Conservation (phyloP, 345 rosid species). For the Salix caprea region DNA sequence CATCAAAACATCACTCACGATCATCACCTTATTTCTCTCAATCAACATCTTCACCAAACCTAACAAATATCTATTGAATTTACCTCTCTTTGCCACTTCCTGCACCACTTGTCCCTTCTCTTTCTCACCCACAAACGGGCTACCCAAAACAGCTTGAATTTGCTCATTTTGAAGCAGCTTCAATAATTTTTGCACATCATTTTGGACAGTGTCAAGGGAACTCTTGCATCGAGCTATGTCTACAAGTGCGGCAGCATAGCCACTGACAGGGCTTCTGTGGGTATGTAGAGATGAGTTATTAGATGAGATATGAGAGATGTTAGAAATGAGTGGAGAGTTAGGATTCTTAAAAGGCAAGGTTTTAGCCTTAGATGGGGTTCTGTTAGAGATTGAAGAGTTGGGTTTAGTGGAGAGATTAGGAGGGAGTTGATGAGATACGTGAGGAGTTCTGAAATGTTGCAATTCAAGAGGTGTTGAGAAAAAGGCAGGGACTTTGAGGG, state of each 20-base stretch:
- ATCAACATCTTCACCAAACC: slow-evolving; percentile 52
- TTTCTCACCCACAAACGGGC: slow-evolving; percentile 37
- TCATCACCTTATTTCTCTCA: slow-evolving; percentile 40
- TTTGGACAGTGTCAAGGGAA: slow-evolving; percentile 39
- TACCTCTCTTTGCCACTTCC: slow-evolving; percentile 36
- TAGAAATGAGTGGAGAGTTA: slow-evolving; percentile 18
- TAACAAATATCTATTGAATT: slow-evolving; percentile 39
- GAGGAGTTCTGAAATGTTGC: slow-evolving; percentile 27
- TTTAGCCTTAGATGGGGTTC: slow-evolving; percentile 12
- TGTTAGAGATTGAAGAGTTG: slow-evolving; percentile 10
- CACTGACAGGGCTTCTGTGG: slow-evolving; percentile 52
- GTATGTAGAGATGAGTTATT: slow-evolving; percentile 15
- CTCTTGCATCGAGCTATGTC: slow-evolving; percentile 45
- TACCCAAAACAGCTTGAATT: slow-evolving; percentile 23
- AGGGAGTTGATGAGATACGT: slow-evolving; percentile 15
- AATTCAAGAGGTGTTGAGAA: slow-evolving; percentile 28
- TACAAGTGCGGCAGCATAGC: slow-evolving; percentile 74
- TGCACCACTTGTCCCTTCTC: slow-evolving; percentile 35
- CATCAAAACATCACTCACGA: slow-evolving; percentile 47
- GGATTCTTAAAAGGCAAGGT: slow-evolving; percentile 11
- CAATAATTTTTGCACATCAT: slow-evolving; percentile 42
- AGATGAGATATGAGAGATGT: slow-evolving; percentile 15
- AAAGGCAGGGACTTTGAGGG: slow-evolving; percentile 37
- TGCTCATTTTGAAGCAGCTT: slow-evolving; percentile 23
- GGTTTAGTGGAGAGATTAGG: slow-evolving; percentile 32